Evolutionary conservation across 345 rosid genomes (phyloP), one percentile per base, ranked within the genome.

Genomic region (Eucalyptus tenuipes): DNA sequence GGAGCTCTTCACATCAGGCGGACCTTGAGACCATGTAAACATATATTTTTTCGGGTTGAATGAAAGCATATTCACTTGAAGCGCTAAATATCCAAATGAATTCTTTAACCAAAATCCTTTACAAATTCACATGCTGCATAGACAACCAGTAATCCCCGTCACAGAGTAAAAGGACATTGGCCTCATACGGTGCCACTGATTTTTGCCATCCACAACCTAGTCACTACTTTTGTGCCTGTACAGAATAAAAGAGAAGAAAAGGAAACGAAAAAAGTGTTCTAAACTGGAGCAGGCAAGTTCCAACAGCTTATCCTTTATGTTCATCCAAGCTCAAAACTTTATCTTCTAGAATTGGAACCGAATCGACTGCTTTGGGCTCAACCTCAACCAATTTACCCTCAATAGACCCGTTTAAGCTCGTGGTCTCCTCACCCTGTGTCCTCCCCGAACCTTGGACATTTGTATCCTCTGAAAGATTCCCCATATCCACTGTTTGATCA

Each of bases 401-500:
- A 12, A 20, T 75, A 20, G 84, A 37, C 8, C 47, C 24, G 47
- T 75, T 75, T 75, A 44, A 40, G 47, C 29, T 75, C 47, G 17
- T 50, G 66, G 27, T 27, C 87, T 85, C 87, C 53, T 57, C 87
- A 31, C 37, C 57, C 75, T 52, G 55, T 33, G 82, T 20, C 64
- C 84, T 48, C 85, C 85, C 59, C 44, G 47, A 49, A 18, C 42
- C 85, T 48, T 49, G 88, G 4, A 68, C 40, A 27, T 49, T 87
- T 49, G 57, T 57, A 66, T 33, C 49, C 24, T 86, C 31, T 40
- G 57, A 31, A 52, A 7, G 47, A 55, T 86, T 85, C 13, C 88
- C 88, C 1, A 57, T 20, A 7, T 94, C 91, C 45, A 52, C 88
- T 29, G 85, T 87, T 50, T 89, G 90, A 44, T 91, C 92, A 87